phyloP scores from a whole-genome alignment of 306 rosid species.

The Cucurbita argyrosperma region DNA sequence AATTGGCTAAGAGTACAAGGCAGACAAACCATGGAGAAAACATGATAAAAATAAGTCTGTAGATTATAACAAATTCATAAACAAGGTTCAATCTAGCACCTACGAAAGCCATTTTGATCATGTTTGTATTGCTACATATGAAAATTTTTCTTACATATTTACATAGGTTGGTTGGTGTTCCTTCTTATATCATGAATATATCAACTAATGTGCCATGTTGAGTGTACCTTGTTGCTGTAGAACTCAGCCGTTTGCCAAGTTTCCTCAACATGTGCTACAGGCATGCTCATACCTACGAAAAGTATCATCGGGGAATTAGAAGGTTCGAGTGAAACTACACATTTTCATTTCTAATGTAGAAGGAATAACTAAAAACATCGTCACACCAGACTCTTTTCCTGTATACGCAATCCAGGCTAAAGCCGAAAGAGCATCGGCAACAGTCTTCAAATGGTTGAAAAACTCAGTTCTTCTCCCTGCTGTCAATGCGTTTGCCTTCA shows the following conservation, averaged over 20 bases:
- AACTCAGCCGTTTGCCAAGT: slow-evolving; percentile 99
- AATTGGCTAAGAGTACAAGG: background rate
- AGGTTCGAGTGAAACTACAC: background rate
- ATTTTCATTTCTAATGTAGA: slow-evolving; percentile 1
- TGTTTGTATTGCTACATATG: background rate
- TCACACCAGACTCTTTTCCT: slow-evolving; percentile 75
- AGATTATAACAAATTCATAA: background rate
- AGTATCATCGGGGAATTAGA: slow-evolving; percentile 13
- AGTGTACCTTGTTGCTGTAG: slow-evolving; percentile 81
- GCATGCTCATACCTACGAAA: slow-evolving; percentile 89
- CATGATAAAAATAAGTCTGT: background rate
- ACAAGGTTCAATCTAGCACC: background rate
- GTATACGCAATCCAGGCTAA: slow-evolving; percentile 84
- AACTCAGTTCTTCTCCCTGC: slow-evolving; percentile 76
- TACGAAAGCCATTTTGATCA: background rate
- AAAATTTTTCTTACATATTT: background rate
- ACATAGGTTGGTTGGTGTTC: background rate
- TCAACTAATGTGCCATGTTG: slow-evolving; percentile 2
- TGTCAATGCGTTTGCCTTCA: slow-evolving; percentile 44
- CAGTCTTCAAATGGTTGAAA: slow-evolving; percentile 79
- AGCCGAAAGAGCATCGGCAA: slow-evolving; percentile 86
- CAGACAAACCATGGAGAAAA: background rate
- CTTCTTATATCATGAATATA: background rate
- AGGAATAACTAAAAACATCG: slow-evolving; percentile 1
- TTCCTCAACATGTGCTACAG: slow-evolving; percentile 91